Conservation (phyloP, 805 yeast genomes). For the Phaffomyces opuntiae region DNA sequence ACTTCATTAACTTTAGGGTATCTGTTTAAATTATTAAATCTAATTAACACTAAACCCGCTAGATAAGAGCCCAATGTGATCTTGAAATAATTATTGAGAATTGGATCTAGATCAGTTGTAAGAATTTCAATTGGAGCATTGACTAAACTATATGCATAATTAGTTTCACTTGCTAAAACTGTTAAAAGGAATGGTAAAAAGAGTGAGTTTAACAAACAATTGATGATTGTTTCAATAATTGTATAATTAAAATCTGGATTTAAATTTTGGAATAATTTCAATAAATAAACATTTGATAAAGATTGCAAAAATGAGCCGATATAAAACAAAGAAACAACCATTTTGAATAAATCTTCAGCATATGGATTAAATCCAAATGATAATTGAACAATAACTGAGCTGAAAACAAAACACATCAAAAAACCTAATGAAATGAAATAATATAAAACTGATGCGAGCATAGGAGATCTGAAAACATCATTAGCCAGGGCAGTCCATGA, state of each 20-base stretch:
- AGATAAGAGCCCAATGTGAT: constrained; percentile 11
- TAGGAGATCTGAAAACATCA: constrained; percentile 21
- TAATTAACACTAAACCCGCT: constrained; percentile 8
- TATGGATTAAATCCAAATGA: constrained; percentile 6
- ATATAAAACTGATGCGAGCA: constrained; percentile 5
- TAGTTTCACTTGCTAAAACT: constrained; percentile 7
- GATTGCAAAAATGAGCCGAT: constrained; percentile 15
- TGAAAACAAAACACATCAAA: constrained; percentile 5
- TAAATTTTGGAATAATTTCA: constrained; percentile 14
- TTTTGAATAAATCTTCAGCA: neutral
- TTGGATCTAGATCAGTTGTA: neutral
- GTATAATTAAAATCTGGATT: constrained; percentile 2
- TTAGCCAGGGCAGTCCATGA: constrained; percentile 22
- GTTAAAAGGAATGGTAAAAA: constrained; percentile 15
- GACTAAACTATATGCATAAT: constrained; percentile 17
- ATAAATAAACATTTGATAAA: constrained; percentile 13
- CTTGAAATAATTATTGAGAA: constrained; percentile 7
- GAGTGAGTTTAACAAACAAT: constrained; percentile 12
- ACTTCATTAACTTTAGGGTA: constrained; percentile 13
- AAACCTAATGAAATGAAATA: constrained; percentile 17
- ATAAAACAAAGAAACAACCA: constrained; percentile 3
- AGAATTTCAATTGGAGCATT: constrained; percentile 20
- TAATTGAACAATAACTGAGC: constrained; percentile 10
- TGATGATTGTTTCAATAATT: neutral
- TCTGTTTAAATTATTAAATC: neutral